Evolutionary conservation across 306 rosid species (phyloP), one percentile per base, ranked within the genome.

Genomic region (Trifolium fragiferum): DNA sequence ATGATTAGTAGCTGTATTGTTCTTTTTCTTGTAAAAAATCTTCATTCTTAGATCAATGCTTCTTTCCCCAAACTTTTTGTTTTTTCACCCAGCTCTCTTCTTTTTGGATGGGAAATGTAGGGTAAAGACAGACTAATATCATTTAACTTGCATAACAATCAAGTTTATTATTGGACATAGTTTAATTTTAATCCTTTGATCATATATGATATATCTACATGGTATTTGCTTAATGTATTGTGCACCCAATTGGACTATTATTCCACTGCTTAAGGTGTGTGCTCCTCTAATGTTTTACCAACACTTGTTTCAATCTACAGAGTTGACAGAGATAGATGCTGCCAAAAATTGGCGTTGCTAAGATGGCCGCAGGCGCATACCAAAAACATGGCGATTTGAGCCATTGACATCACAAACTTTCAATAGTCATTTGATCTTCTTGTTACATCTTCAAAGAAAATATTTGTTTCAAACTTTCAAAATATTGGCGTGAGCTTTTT

Each of bases 281-380:
- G 30, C 3, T 25, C 68, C 41, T 54, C 53, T 49, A 12, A 54
- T 70, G 41, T 53, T 61, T 64, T 49, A 20, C 19, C 30, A 47
- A 61, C 47, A 55, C 20, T 37, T 51, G n/a, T 25, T 77, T 32
- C 13, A 58, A 57, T 76, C 57, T 38, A 44, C 80, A 94, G 97
- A 83, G 74, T 81, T 94, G 89, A 84, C 11, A 68, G 90, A 70
- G 70, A 82, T 90, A n/a, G 91, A 87, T 63, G 85, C 73, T 76
- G 88, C 93, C 53, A 74, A 66, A 73, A 81, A 77, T 76, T 94
- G 97, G 99, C 96, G 96, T n/a, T 86, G 97, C 86, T 84, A 84
- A 78, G 75, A 77, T 5, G 97, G 99, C 10, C 19, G 80, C n/a
- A n/a, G n/a, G n/a, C n/a, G n/a, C 44, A 41, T 86, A 54, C 84